Evolutionary conservation across 202 grass and related monocot species (phyloP).

Genomic region (Tripidium arundinaceum): DNA sequence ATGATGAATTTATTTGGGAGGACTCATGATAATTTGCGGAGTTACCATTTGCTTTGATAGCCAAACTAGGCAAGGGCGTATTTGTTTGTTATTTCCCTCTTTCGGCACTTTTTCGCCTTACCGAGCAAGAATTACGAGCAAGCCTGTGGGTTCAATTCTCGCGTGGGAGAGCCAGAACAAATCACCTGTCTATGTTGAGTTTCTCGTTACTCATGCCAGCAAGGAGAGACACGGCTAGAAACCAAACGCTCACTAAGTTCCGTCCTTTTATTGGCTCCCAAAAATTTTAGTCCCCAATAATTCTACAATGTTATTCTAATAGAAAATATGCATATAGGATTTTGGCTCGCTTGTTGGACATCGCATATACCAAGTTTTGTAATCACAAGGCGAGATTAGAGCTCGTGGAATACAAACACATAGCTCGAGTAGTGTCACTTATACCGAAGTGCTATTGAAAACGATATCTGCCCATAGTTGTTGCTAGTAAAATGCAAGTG

Average conservation of each 20-base stretch:
- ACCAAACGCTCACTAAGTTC: background rate
- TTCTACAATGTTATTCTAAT: background rate
- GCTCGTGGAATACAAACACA: background rate
- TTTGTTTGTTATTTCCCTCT: background rate
- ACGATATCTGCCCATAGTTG: background rate
- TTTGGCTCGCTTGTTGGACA: background rate
- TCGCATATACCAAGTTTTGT: background rate
- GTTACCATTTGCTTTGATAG: background rate
- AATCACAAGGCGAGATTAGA: background rate
- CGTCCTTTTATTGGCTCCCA: background rate
- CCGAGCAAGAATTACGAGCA: background rate
- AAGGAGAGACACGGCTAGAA: background rate
- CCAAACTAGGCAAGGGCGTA: background rate
- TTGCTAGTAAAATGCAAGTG: background rate
- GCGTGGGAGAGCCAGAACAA: background rate
- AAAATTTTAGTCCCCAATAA: too few relatives aligned
- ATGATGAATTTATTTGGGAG: background rate
- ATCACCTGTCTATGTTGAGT: background rate
- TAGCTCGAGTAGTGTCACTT: background rate
- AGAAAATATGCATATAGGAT: background rate
- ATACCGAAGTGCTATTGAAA: background rate
- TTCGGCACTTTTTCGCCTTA: background rate
- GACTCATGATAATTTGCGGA: background rate
- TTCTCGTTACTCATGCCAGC: background rate
- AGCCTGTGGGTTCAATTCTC: background rate